phyloP scores from a whole-genome alignment of 257 asterid genomes.

The Solanum chmielewskii region DNA sequence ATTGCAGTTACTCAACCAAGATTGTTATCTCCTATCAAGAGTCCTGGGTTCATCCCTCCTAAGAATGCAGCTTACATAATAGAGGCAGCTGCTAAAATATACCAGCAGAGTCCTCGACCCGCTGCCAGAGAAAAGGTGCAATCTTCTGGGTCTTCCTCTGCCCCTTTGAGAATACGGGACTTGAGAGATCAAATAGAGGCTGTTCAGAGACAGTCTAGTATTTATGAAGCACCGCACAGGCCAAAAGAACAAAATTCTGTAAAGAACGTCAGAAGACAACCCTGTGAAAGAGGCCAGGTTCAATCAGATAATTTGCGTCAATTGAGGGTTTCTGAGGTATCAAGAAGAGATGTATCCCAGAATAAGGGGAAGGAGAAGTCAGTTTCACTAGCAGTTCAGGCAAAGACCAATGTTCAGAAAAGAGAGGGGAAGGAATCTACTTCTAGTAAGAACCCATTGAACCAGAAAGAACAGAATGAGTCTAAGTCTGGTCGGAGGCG shows the following conservation, averaged over 20 bases:
- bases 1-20: conserved; percentile 57
- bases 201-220: conserved; percentile 37
- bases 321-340: conserved; percentile 37
- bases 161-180: conserved; percentile 51
- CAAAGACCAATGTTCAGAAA: conserved; percentile 46
- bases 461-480: conserved; percentile 39
- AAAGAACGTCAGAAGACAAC: conserved; percentile 34
- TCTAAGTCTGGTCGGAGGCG: conserved; percentile 30
- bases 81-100: conserved; percentile 84
- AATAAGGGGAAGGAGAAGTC: conserved; percentile 55
- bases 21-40: conserved; percentile 80
- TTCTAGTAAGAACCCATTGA: conserved; percentile 32
- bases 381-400: conserved; percentile 40
- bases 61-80: conserved; percentile 81
- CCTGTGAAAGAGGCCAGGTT: conserved; percentile 28
- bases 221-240: conserved; percentile 29
- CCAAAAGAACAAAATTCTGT: conserved; percentile 30
- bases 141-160: conserved; percentile 51
- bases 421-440: conserved; percentile 35
- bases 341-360: conserved; percentile 37
- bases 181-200: conserved; percentile 62
- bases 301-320: conserved; percentile 26
- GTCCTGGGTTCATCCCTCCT: conserved; percentile 83
- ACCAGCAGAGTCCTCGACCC: conserved; percentile 82
- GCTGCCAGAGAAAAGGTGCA: conserved; percentile 34